Base-by-base conservation (phyloP, 345 rosid genomes). In the Turritis glabra region DNA sequence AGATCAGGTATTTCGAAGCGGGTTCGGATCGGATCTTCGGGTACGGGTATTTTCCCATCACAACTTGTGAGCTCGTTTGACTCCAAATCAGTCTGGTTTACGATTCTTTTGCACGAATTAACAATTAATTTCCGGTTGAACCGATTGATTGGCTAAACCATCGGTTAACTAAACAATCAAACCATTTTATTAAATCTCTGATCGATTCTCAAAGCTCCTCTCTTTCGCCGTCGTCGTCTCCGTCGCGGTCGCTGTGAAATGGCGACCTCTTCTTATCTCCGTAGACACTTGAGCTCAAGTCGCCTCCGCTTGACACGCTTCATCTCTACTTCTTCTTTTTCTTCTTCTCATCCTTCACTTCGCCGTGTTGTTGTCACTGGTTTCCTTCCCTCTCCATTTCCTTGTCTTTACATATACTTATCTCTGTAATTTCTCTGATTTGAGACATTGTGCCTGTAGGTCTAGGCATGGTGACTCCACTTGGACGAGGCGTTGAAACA, bases 341-440 rank as follows among this genome's bases (percentile, higher is more conserved):
- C 86, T 33, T 72, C 86, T 40, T 74, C 85, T 30, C 52, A 76
- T 30, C 27, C 75, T 56, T 41, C 84, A 52, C 74, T 77, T 66
- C 91, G 96, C 27, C 82, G 97, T 81, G 98, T 93, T 23, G 98
- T 89, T 67, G 88, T 93, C 82, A 91, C 97, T 11, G 98, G 97
- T 93, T 68, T 25, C 41, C 5, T 69, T 57, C 56, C 61, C 17
- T 29, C 25, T 46, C 72, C 14, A 60, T 63, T 44, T 67, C 51
- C 21, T 14, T 43, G 12, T 59, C 66, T 60, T 50, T 5, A 23
- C 62, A 43, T 14, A 26, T 32, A 26, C 10, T 63, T 37, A 46
- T 13, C 14, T 22, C 25, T 33, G 18, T 48, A 3, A 27, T 25
- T 26, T 19, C 46, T 26, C 43, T 58, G 75, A 62, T 2, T 46